Base-by-base conservation (phyloP, 2,329 filamentous ascomycete species). In the Clonostachys solani region DNA sequence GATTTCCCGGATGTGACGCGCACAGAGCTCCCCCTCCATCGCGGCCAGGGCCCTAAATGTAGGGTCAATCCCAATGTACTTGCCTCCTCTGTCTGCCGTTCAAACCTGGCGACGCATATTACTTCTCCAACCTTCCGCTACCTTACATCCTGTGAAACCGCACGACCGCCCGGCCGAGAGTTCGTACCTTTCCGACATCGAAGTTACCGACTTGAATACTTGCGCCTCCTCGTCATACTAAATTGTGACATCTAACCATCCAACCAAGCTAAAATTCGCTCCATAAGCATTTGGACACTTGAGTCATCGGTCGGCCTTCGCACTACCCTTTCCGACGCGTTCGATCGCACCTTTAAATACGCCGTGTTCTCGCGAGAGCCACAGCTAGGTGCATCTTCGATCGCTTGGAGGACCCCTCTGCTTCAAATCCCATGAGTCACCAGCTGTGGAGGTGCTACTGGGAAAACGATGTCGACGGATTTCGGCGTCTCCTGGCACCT, bases 381-480 rank as follows among this genome's bases (percentile, higher is more conserved):
- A 90, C 84, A 89, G 89, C 89, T 86, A 95, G 90, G 89, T 85
- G 86, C 80, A 68, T 67, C 73, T 77, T 72, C 71, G 77, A 81
- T 74, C 70, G 73, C 67, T 63, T 65, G 63, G 67, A 67, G 68
- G 61, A 64, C 57, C 56, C 51, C 60, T 58, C 49, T 56, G 54
- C 54, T 47, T 52, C 60, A 73, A 83, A 38, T 60, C 65, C 83
- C 83, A 94, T 97, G 92, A 97, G 89, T 86, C 87, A 91, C 76
- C 82, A 87, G 81, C 84, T 99, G 69, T 96, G 92, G 92, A 92
- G 91, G 80, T 89, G 83, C 68, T 97, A 92, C 68, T 87, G 95
- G 77, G 87, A 96, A 83, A 89, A 96, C 80, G 91, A 99, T 83
- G 87, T 96, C 83, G 92, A 95, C 67, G 84, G 76, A 65, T 97